phyloP scores from a whole-genome alignment of 2,329 filamentous ascomycete genomes.

The Fusarium sp. region DNA sequence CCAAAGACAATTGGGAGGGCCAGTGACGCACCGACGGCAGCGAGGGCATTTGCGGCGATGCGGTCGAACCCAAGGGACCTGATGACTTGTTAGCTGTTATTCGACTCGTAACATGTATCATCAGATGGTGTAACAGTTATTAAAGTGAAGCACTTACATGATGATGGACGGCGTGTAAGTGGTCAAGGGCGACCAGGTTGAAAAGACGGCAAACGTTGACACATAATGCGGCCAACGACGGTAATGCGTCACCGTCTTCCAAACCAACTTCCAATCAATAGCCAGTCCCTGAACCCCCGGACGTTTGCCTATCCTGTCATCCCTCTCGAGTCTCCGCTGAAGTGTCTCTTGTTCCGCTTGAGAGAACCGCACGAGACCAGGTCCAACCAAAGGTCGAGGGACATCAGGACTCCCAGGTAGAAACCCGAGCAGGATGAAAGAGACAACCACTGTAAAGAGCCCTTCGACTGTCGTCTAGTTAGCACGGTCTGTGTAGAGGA shows the following conservation, averaged over 20 bases:
- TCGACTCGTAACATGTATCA: not conserved
- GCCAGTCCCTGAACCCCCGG: conserved; percentile 45
- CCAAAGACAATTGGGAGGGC: conserved; percentile 61
- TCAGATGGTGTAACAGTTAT: too few relatives aligned
- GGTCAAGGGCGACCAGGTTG: conserved; percentile 64
- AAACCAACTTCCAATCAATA: conserved; percentile 55
- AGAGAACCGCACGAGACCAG: conserved; percentile 54
- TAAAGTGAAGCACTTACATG: conserved; percentile 42
- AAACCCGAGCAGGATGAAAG: conserved; percentile 54
- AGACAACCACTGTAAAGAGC: conserved; percentile 56
- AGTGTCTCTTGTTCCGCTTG: conserved; percentile 49
- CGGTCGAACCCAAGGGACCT: conserved; percentile 52
- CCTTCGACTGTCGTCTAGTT: conserved; percentile 54
- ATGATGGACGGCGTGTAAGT: conserved; percentile 64
- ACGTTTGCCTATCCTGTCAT: conserved; percentile 47
- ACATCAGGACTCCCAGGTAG: conserved; percentile 57
- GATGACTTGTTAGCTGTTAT: not conserved
- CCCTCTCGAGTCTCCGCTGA: conserved; percentile 49
- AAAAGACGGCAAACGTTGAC: conserved; percentile 63
- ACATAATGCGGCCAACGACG: conserved; percentile 62
- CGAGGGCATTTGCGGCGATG: conserved; percentile 60
- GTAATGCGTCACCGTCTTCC: conserved; percentile 58
- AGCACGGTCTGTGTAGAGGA: not conserved
- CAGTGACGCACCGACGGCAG: conserved; percentile 56
- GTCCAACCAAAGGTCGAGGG: conserved; percentile 53